Percentiles rank a stretch among this genome's conserved stretches.
Conservation (phyloP, 164 flowering plant species). For the Amborella trichopoda region DNA sequence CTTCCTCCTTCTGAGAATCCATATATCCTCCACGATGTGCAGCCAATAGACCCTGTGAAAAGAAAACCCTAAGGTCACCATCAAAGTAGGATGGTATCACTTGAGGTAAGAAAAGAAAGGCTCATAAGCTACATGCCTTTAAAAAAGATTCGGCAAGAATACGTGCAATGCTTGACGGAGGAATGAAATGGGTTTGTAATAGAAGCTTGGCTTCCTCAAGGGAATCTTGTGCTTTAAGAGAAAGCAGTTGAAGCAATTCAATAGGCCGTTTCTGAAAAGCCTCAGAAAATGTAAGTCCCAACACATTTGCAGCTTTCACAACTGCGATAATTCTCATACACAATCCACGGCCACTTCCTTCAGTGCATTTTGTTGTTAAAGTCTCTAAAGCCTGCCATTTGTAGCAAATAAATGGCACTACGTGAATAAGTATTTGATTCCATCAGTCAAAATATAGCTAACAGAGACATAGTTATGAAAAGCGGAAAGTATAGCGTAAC, state of each 20-base stretch:
- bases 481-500: too few relatives aligned
- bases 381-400: slow-evolving; percentile 55
- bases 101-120: too few relatives aligned
- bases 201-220: slow-evolving; percentile 84
- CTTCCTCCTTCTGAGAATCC: slow-evolving; percentile 98
- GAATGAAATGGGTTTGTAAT: slow-evolving; percentile 76
- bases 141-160: slow-evolving; percentile 95
- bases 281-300: slow-evolving; percentile 78
- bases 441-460: too few relatives aligned
- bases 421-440: too few relatives aligned
- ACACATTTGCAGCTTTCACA: slow-evolving; percentile 75
- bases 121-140: slow-evolving; percentile 53
- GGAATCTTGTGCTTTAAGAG: slow-evolving; percentile 99
- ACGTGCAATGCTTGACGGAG: slow-evolving; percentile 81
- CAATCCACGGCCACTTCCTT: slow-evolving; percentile 76
- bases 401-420: too few relatives aligned
- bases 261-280: slow-evolving; percentile 81
- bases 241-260: slow-evolving; percentile 82
- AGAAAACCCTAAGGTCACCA: too few relatives aligned
- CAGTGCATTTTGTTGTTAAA: slow-evolving; percentile 39
- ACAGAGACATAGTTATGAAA: too few relatives aligned
- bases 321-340: slow-evolving; percentile 82
- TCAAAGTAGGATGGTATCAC: too few relatives aligned
- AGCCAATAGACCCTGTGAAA: slow-evolving; percentile 79
- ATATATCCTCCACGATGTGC: slow-evolving; percentile 99